Evolutionary conservation across 257 asterid species (phyloP).

Genomic region (Rauvolfia tetraphylla): DNA sequence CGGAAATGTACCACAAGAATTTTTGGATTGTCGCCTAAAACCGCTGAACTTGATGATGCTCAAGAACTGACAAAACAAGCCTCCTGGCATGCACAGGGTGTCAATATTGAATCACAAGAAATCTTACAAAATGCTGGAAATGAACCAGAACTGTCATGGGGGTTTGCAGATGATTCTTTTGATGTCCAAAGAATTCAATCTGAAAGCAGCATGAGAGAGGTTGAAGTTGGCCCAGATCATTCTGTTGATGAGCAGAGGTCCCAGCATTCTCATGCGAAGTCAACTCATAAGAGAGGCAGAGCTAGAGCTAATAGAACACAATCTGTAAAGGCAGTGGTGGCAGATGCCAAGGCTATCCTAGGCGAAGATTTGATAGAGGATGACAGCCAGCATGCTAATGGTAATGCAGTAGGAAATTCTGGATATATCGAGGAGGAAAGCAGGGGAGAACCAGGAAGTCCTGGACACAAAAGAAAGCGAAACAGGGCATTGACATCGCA

Average conservation of each 20-base stretch:
- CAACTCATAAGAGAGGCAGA: constrained; percentile 30
- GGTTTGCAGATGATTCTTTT: constrained; percentile 50
- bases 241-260: constrained; percentile 46
- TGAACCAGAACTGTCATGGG: constrained; percentile 41
- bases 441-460: constrained; percentile 50
- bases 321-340: constrained; percentile 32
- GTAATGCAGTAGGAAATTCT: constrained; percentile 39
- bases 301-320: constrained; percentile 44
- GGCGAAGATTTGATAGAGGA: constrained; percentile 16
- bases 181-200: constrained; percentile 46
- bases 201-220: constrained; percentile 39
- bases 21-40: constrained; percentile 74
- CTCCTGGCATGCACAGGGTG: constrained; percentile 23
- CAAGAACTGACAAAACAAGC: constrained; percentile 31
- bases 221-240: constrained; percentile 41
- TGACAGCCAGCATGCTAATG: constrained; percentile 37
- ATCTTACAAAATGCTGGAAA: constrained; percentile 32
- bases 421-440: constrained; percentile 47
- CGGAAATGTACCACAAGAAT: constrained; percentile 82
- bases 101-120: constrained; percentile 30
- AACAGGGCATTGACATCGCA: constrained; percentile 39
- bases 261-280: constrained; percentile 38
- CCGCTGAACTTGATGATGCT: constrained; percentile 43
- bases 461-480: constrained; percentile 59
- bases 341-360: constrained; percentile 25